phyloP scores from a whole-genome alignment of 2,329 filamentous ascomycete genomes.

The Trichoderma sp. region DNA sequence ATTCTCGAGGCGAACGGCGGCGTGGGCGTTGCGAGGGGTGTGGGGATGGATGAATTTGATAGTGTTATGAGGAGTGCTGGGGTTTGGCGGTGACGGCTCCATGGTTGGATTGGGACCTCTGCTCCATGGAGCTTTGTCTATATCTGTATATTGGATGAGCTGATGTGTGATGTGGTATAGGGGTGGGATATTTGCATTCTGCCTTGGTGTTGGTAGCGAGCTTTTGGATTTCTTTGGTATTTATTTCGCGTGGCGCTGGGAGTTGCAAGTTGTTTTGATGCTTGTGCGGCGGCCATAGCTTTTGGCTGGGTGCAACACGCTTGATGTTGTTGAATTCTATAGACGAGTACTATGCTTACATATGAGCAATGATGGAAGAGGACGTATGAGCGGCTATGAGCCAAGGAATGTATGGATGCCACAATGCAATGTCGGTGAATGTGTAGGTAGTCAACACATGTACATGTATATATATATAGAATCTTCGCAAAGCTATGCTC shows the following conservation, averaged over 20 bases:
- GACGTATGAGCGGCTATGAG: background rate
- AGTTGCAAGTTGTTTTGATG: background rate
- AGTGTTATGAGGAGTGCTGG: conserved; percentile 83
- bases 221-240: background rate
- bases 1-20: conserved; percentile 90
- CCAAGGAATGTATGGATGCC: too few relatives aligned
- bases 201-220: background rate
- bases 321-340: background rate
- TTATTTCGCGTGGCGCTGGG: conserved; percentile 1
- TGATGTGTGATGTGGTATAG: background rate
- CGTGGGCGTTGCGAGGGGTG: conserved; percentile 67
- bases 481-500: background rate
- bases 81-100: conserved; percentile 63
- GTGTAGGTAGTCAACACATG: background rate
- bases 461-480: background rate
- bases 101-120: background rate
- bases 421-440: background rate
- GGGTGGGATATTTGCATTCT: background rate
- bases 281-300: background rate
- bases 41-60: conserved; percentile 79
- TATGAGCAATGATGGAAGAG: background rate
- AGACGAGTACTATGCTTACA: background rate
- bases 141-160: background rate
- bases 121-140: background rate
- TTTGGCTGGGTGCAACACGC: background rate